Percentiles rank a stretch among this genome's conserved stretches.
Conservation (phyloP, 345 rosid species). For the Ailanthus altissimus region DNA sequence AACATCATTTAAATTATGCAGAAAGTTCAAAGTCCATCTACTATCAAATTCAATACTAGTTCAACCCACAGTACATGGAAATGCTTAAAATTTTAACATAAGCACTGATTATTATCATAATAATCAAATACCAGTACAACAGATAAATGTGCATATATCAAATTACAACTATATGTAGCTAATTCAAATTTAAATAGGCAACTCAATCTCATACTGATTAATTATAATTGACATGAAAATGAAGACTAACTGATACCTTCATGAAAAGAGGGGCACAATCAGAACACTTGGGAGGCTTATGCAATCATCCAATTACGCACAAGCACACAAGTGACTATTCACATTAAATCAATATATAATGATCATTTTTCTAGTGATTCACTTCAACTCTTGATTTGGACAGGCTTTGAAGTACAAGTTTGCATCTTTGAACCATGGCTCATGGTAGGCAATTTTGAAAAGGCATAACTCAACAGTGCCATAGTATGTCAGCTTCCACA, state of each 20-base stretch:
- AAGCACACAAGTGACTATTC: background rate
- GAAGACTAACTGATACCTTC: conserved; percentile 50
- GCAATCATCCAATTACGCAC: conserved; percentile 14
- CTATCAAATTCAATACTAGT: background rate
- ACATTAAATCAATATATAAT: background rate
- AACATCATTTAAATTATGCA: background rate
- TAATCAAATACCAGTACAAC: background rate
- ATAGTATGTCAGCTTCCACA: conserved; percentile 72
- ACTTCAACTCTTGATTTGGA: conserved; percentile 93
- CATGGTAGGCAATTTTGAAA: conserved; percentile 50
- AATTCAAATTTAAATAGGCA: conserved; percentile 7
- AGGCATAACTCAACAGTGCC: conserved; percentile 62
- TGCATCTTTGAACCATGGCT: conserved; percentile 78
- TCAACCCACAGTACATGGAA: background rate
- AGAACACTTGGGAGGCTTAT: conserved; percentile 89
- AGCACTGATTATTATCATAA: background rate
- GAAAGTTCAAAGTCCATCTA: background rate
- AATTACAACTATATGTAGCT: background rate
- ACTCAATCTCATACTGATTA: background rate
- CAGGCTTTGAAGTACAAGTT: conserved; percentile 65
- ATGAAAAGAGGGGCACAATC: conserved; percentile 89
- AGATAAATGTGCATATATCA: background rate
- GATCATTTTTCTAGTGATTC: conserved; percentile 20
- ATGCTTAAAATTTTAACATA: background rate
- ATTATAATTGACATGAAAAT: background rate